Evolutionary conservation across 495 filamentous ascomycete genomes (phyloP), one percentile per base, ranked within the genome.

Genomic region (Parathielavia hyrcaniae): DNA sequence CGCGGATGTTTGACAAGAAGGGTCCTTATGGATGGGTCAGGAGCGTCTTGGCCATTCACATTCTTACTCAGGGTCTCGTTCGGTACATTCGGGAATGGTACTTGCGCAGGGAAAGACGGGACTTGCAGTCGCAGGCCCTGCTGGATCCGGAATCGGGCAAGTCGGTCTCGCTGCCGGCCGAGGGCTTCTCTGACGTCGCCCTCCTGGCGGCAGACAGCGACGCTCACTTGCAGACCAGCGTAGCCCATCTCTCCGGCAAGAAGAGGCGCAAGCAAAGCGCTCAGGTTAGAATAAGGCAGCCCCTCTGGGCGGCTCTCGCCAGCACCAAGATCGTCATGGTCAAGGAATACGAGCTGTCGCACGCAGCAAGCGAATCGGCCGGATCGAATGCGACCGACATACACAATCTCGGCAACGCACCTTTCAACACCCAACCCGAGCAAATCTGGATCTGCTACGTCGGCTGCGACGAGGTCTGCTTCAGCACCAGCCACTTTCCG

Each of bases 271-370:
- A 90, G 73, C 89, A 95, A 71, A 91, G 87, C 57, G 89, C 88
- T 46, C 88, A 89, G 69, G 90, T 96, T 52, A 78, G 91, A 68
- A 91, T 88, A 65, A 83, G 87, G 55, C 91, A 97, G 75, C 91
- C 91, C 44, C 83, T 97, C 53, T 97, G 91, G 91, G 89, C 91
- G 53, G 91, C 91, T 12, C 82, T 96, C 58, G 91, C 91, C 30
- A 93, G 89, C 70, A 95, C 89, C 54, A 97, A 95, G 72, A 90
- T 96, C 63, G 91, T 91, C 45, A 86, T 95, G 66, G 83, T 91
- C 66, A 91, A 93, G 67, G 91, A 95, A 75, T 91, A 90, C 68
- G 90, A 95, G 67, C 83, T 91, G 71, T 88, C 87, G 54, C 86
- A 90, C 69, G 83, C 86, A 38, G 77, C 87, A 46, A 84, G 84